Evolutionary conservation across 2,329 filamentous ascomycete species (phyloP), one percentile per base, ranked within the genome.

Genomic region (Cadophora luteo-olivacea): DNA sequence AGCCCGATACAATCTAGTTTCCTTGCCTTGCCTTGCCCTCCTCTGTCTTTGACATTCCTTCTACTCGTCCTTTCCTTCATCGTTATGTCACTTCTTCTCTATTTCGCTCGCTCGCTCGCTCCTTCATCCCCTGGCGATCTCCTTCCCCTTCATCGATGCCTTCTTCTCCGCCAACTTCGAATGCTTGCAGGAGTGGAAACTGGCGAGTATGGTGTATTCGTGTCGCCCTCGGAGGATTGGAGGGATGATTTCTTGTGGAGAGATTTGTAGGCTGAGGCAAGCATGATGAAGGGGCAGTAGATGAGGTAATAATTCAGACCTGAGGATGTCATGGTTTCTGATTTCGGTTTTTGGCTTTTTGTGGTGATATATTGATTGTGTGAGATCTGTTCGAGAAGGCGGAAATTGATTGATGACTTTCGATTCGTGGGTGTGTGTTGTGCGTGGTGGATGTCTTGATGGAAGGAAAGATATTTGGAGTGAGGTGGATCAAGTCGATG

Each of bases 201-300:
- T 32, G 41, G n/a, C 2, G n/a, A 25, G 41, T 19, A 45, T 14
- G 36, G 12, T 5, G 41, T 14, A 45, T 45, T 19, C 2, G 6
- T 14, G 6, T 19, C 41, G 29, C 9, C 49, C 9, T 60, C 25
- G 3, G 5, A 8, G 12, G 32, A 24, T 12, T n/a, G 45, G n/a
- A 49, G 45, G 4, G 45, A 22, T 22, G 45, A 22, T 22, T 49
- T 49, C n/a, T 49, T 49, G 33, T 58, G 55, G 1, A 58, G 3
- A 2, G 32, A 38, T 58, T 58, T 58, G 55, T 58, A 58, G 55
- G 14, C 19, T 12, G 32, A 38, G 33, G 32, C n/a, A n/a, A 58
- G 32, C 55, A 58, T 58, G 55, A 58, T 19, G 55, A 58, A 38
- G 19, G 55, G 55, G n/a, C 55, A 58, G 33, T 58, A 58, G 33